A percentile compares a stretch with the other conserved stretches of the same genome.
Conservation (phyloP, 768 basidiomycete genomes). For the Rhizopogon vesiculosus region DNA sequence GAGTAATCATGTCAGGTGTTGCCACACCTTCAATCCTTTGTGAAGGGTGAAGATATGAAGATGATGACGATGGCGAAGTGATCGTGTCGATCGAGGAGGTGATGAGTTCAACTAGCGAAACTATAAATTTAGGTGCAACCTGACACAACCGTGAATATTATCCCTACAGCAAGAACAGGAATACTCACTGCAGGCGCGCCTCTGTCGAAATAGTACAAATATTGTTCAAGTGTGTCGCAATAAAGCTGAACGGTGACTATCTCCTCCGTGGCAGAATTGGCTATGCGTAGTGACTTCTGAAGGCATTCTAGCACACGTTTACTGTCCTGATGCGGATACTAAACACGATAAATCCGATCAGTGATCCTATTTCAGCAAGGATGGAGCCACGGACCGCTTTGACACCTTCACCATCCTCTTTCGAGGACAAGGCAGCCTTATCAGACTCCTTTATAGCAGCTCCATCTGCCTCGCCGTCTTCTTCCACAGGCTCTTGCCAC, state of each 20-base stretch:
- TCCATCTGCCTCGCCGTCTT: constrained; percentile 34
- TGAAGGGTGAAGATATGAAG: constrained; percentile 75
- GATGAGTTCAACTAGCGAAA: constrained; percentile 93
- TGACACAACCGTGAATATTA: constrained; percentile 23
- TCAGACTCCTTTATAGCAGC: constrained; percentile 25
- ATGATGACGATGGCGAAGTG: constrained; percentile 47
- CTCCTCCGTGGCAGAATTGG: constrained; percentile 94
- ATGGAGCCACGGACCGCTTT: constrained; percentile 49
- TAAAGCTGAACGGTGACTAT: constrained; percentile 96
- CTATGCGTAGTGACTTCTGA: constrained; percentile 94
- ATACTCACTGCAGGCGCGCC: constrained; percentile 81
- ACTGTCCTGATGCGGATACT: constrained; percentile 91
- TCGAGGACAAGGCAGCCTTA: constrained; percentile 8
- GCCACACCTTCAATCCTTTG: constrained; percentile 90
- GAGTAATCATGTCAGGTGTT: constrained; percentile 87
- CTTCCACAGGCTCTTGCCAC: constrained; percentile 78
- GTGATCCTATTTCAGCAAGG: neutral
- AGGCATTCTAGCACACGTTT: constrained; percentile 97
- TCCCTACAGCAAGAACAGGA: neutral
- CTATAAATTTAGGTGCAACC: constrained; percentile 95
- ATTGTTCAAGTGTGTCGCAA: constrained; percentile 93
- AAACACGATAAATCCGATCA: neutral
- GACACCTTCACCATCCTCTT: constrained; percentile 38
- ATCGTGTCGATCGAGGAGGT: constrained; percentile 92
- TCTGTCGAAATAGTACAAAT: constrained; percentile 93